A percentile compares a stretch with the other conserved stretches of the same genome.
These are phyloP conservation scores for Colletotrichum melonis DNA, from an alignment of 2,329 filamentous ascomycete species.

Conservation along the genomic window DNA sequence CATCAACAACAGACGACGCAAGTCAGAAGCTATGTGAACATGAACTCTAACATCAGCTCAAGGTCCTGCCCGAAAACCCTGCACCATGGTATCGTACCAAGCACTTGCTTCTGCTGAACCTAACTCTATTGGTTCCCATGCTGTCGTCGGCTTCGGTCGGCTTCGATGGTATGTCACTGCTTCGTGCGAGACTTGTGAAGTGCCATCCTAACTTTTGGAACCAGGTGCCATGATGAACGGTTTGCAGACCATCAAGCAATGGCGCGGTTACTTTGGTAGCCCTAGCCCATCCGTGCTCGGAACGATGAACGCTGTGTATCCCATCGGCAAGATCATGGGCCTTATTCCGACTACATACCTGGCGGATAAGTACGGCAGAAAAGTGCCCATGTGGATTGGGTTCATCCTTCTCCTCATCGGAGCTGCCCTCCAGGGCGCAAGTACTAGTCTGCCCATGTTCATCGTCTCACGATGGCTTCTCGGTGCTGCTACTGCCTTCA, in stretches of 20 bases:
- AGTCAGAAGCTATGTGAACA: neutral
- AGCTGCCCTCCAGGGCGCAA: constrained; percentile 43
- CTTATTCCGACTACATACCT: constrained; percentile 30
- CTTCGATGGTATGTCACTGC: constrained; percentile 46
- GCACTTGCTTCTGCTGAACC: constrained; percentile 56
- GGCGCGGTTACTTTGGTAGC: constrained; percentile 48
- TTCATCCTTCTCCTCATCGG: constrained; percentile 45
- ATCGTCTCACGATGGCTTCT: constrained; percentile 48
- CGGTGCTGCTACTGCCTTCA: constrained; percentile 46
- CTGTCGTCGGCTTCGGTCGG: constrained; percentile 55
- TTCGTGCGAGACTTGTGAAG: neutral
- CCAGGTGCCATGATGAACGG: constrained; percentile 53
- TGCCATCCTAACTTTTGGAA: neutral
- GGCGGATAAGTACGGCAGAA: constrained; percentile 51
- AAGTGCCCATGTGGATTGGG: constrained; percentile 45
- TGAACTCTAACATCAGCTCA: constrained; percentile 7
- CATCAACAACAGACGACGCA: neutral
- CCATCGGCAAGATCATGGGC: constrained; percentile 33
- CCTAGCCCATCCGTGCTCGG: constrained; percentile 20
- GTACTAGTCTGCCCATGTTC: constrained; percentile 43
- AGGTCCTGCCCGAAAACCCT: constrained; percentile 53
- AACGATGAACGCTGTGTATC: constrained; percentile 33
- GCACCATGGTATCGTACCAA: constrained; percentile 54
- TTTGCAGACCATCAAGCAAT: constrained; percentile 49
- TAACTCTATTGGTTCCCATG: constrained; percentile 55